Evolutionary conservation across 75 land plant species (phyloP), one percentile per base, ranked within the genome.

Genomic region (Pinus taeda): DNA sequence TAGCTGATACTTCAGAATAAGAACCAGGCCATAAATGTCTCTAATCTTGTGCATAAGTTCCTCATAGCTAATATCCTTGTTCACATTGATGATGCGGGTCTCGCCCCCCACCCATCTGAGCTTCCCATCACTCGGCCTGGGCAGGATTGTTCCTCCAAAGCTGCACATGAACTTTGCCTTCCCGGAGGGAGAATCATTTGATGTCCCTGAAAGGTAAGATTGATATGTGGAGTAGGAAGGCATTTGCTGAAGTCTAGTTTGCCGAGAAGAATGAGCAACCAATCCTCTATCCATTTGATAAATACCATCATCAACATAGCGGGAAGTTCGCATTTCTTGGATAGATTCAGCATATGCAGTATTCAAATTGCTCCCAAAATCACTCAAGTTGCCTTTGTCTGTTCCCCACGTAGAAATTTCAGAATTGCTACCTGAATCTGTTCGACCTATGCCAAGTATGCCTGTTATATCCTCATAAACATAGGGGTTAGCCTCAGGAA

Each of bases 101-200:
- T 90, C 91, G 59, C 97, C 97, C 57, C 97, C 97, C 30, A 92
- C 97, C 92, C 92, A 94, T 56, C 97, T 81, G 6, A 94, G 88
- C 84, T 88, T 94, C 59, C 95, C 89, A 85, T 94, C 97, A 76
- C 88, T 85, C 13, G 97, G 97, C 59, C 97, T 83, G 13, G 97
- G 97, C 62, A 94, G 58, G 22, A 94, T 83, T 80, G 81, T 92
- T 1, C 97, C 97, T 29, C 93, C 97, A 84, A 77, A 94, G 79
- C 95, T 92, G 78, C 92, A 90, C 60, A 94, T 86, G 69, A 90
- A 78, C 62, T 90, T 94, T 73, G 87, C 80, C 79, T 80, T 94
- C 57, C 74, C 37, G 26, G 76, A 74, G 53, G 67, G 67, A 66
- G 82, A 77, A 26, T 67, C 71, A 57, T 79, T 84, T 74, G 89